phyloP scores from a whole-genome alignment of 2,329 filamentous ascomycete genomes.

The Botrytis squamosa region DNA sequence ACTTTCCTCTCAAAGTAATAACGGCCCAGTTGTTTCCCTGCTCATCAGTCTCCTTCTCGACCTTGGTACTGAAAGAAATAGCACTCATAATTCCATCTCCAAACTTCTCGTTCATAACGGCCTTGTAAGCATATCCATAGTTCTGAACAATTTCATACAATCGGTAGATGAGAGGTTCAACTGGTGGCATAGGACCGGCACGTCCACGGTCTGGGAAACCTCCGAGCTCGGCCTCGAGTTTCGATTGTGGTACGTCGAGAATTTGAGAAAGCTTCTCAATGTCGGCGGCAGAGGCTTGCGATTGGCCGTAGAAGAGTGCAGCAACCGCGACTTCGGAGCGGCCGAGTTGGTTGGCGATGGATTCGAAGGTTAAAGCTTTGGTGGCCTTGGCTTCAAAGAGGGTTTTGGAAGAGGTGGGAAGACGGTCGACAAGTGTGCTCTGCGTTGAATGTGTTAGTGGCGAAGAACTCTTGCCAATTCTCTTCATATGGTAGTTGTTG shows the following conservation, averaged over 20 bases:
- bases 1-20: constrained; percentile 84
- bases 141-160: constrained; percentile 95
- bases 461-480: constrained; percentile 20
- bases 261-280: constrained; percentile 63
- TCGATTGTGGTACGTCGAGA: constrained; percentile 57
- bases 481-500: constrained; percentile 12
- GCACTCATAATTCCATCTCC: constrained; percentile 96
- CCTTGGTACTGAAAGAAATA: constrained; percentile 84
- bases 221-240: constrained; percentile 60
- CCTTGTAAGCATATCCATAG: constrained; percentile 95
- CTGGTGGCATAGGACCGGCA: constrained; percentile 77
- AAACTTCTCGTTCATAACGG: constrained; percentile 92
- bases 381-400: constrained; percentile 80
- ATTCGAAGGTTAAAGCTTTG: constrained; percentile 74
- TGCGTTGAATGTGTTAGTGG: constrained; percentile 37
- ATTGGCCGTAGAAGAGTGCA: constrained; percentile 88
- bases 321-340: constrained; percentile 87
- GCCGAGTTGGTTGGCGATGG: constrained; percentile 70
- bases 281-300: constrained; percentile 69
- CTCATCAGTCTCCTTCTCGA: constrained; percentile 90
- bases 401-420: constrained; percentile 67
- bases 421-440: constrained; percentile 64
- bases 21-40: constrained; percentile 79
- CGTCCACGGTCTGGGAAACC: constrained; percentile 80
- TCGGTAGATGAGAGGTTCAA: constrained; percentile 84